phyloP scores from a whole-genome alignment of 805 yeast genomes.

The Kazachstania psychrophila region DNA sequence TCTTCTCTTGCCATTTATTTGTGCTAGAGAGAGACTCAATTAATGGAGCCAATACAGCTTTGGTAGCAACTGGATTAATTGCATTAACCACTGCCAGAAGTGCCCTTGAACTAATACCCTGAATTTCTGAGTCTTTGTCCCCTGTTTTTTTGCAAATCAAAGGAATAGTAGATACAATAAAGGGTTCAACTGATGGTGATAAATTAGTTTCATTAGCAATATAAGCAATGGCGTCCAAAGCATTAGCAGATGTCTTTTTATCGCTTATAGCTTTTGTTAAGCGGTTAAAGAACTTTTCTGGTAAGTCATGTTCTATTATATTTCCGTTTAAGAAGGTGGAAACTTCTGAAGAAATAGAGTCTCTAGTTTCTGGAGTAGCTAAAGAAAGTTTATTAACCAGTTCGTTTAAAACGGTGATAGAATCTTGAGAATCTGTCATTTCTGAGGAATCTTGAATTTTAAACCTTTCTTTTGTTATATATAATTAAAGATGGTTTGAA shows the following conservation, averaged over 20 bases:
- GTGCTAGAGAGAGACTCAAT: conserved; percentile 54
- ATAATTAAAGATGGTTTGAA: too few relatives aligned
- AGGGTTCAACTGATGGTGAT: conserved; percentile 90
- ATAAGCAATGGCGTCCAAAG: conserved; percentile 72
- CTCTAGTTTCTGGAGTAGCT: conserved; percentile 73
- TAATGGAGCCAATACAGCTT: conserved; percentile 74
- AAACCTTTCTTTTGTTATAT: too few relatives aligned
- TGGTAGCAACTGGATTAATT: conserved; percentile 84
- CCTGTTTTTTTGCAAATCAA: conserved; percentile 69
- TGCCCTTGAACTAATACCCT: conserved; percentile 64
- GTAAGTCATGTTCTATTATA: conserved; percentile 95
- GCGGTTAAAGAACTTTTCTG: conserved; percentile 70
- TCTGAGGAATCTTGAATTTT: too few relatives aligned
- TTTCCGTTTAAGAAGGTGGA: conserved; percentile 90
- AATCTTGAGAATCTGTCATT: conserved; percentile 38
- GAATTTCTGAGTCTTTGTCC: conserved; percentile 73
- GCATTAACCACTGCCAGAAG: conserved; percentile 65
- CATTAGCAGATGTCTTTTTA: conserved; percentile 73
- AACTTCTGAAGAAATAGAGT: conserved; percentile 76
- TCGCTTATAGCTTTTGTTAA: conserved; percentile 62
- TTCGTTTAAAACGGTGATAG: conserved; percentile 71
- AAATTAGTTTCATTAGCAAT: conserved; percentile 70
- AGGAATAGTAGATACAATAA: conserved; percentile 63
- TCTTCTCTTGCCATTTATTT: conserved; percentile 96
- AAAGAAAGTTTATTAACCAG: conserved; percentile 83